Percentiles rank a stretch among this genome's conserved stretches.
These are phyloP conservation scores for Psilocybe cubensis DNA, from an alignment of 768 basidiomycete species.

Conservation along the genomic window DNA sequence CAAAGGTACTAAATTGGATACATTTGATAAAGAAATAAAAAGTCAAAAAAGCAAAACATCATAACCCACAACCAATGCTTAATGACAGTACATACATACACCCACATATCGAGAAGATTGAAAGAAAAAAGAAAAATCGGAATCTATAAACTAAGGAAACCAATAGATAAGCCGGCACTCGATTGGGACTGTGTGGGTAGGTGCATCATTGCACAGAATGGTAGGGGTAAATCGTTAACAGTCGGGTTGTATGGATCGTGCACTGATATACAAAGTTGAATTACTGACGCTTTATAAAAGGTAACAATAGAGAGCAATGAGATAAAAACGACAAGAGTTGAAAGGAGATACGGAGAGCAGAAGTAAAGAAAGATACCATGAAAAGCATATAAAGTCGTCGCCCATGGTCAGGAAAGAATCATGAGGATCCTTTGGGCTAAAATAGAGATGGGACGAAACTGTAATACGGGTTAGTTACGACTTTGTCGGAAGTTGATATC, in stretches of 20 bases:
- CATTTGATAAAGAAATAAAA: conserved; percentile 11
- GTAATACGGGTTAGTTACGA: conserved; percentile 29
- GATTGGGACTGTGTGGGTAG: background rate
- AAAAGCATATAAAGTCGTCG: too few species aligned
- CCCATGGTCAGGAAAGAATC: too few species aligned
- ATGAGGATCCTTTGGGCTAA: conserved; percentile 36
- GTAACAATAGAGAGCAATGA: conserved; percentile 19
- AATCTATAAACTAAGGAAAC: conserved; percentile 1
- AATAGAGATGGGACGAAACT: conserved; percentile 68
- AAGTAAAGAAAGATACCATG: too few species aligned
- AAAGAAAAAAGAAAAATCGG: conserved; percentile 1
- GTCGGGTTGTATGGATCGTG: conserved; percentile 2
- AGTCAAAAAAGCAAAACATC: background rate
- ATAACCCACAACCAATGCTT: background rate
- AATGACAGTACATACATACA: conserved; percentile 10
- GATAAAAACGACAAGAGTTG: conserved; percentile 16
- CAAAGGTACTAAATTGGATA: conserved; percentile 1
- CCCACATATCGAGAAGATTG: conserved; percentile 1
- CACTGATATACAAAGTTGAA: conserved; percentile 18
- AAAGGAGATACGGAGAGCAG: conserved; percentile 7
- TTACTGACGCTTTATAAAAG: conserved; percentile 19
- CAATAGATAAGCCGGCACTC: conserved; percentile 1
- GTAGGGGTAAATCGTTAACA: conserved; percentile 12
- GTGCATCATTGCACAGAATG: background rate
- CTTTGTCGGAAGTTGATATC: background rate